phyloP scores from a whole-genome alignment of 805 yeast genomes.

The Spathaspora gorwiae region DNA sequence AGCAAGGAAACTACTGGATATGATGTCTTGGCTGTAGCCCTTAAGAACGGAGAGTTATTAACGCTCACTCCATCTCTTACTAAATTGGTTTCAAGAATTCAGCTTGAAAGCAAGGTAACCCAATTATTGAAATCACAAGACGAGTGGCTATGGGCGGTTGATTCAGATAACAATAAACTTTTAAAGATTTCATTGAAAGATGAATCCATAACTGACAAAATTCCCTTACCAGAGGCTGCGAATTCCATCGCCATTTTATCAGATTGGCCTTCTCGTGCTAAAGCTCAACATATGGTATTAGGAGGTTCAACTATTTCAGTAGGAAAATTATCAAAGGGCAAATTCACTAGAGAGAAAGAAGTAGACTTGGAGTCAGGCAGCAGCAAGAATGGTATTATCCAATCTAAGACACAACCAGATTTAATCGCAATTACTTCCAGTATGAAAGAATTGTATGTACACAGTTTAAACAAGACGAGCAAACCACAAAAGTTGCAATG shows the following conservation, averaged over 20 bases:
- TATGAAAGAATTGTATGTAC: neutral
- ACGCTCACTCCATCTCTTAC: conserved; percentile 1
- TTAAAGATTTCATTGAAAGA: neutral
- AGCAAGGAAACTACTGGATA: neutral
- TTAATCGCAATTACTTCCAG: neutral
- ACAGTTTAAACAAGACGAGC: neutral
- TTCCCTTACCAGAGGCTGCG: neutral
- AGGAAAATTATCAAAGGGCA: conserved; percentile 1
- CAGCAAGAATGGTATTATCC: neutral
- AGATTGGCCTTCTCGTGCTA: neutral
- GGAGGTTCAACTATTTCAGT: neutral
- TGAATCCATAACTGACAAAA: neutral
- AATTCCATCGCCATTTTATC: neutral
- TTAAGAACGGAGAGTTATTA: neutral
- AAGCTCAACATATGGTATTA: neutral
- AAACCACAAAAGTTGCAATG: neutral
- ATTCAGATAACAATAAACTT: neutral
- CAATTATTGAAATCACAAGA: neutral
- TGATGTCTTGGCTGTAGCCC: conserved; percentile 1
- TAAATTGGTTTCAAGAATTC: neutral
- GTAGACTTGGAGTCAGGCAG: neutral
- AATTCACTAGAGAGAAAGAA: conserved; percentile 3
- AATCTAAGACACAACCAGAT: neutral
- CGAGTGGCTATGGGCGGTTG: neutral
- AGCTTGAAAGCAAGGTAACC: neutral